Percentiles rank a stretch among this genome's conserved stretches.
phyloP scores from a whole-genome alignment of 305 asterid genomes.

The Nicotiana rustica region DNA sequence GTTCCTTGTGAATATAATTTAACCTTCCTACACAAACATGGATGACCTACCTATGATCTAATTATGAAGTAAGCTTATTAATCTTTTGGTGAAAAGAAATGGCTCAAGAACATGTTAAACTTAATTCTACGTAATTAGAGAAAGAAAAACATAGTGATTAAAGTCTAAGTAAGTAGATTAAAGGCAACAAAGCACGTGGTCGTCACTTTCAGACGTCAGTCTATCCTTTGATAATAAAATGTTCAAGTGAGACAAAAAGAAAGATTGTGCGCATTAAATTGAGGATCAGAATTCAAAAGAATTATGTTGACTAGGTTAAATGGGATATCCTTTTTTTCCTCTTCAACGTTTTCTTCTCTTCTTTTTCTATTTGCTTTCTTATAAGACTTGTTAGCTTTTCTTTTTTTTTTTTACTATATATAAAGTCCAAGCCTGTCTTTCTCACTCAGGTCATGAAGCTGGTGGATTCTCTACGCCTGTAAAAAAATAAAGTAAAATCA shows the following conservation, averaged over 20 bases:
- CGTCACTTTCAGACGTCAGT: constrained; percentile 13
- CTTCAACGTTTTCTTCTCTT: background rate
- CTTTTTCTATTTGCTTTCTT: too few species aligned
- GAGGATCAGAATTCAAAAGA: background rate
- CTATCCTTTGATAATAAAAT: background rate
- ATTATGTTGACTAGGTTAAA: background rate
- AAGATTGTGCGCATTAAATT: constrained; percentile 24
- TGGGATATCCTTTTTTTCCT: background rate
- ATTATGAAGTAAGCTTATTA: background rate
- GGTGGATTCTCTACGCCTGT: too few species aligned
- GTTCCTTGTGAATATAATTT: too few species aligned
- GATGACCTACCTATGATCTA: too few species aligned
- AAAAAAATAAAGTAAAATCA: too few species aligned
- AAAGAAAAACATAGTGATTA: background rate
- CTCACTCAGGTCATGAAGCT: too few species aligned
- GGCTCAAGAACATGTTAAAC: background rate
- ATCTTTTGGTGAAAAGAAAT: background rate
- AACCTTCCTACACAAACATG: too few species aligned
- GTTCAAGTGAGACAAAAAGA: constrained; percentile 17
- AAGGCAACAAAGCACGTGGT: background rate
- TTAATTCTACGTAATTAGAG: background rate
- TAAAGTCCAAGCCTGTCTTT: too few species aligned
- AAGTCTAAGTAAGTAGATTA: constrained; percentile 23
- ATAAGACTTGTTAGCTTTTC: too few species aligned
- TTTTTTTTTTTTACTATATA: too few species aligned